Evolutionary conservation across 2,329 filamentous ascomycete genomes (phyloP).

Genomic region (Scopulariopsis brevicaulis): DNA sequence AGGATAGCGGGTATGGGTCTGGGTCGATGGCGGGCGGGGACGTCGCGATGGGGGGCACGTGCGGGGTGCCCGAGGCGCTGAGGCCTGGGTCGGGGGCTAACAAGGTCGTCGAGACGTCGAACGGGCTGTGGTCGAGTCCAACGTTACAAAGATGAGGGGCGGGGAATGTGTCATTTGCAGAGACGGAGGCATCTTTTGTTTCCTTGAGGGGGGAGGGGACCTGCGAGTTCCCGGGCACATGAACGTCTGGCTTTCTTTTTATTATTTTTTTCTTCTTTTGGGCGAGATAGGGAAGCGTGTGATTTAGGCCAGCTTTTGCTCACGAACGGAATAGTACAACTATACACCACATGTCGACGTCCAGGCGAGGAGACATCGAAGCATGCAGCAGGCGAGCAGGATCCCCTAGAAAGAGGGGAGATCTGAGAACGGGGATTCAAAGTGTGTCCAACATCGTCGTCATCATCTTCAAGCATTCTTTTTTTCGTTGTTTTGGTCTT

Average conservation of each 20-base stretch:
- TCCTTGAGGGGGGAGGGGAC: neutral
- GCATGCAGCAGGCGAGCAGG: neutral
- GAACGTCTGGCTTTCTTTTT: no score
- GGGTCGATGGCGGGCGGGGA: constrained; percentile 29
- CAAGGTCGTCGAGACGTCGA: constrained; percentile 50
- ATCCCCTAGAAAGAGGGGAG: neutral
- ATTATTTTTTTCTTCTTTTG: no score
- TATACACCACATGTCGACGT: no score
- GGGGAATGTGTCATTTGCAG: no score
- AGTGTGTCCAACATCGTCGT: neutral
- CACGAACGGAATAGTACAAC: neutral
- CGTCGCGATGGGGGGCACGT: constrained; percentile 35
- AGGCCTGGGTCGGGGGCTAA: constrained; percentile 43
- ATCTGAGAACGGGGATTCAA: neutral
- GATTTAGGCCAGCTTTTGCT: neutral
- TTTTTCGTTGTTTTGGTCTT: neutral
- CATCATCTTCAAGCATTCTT: neutral
- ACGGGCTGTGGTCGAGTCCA: constrained; percentile 45
- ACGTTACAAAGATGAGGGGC: constrained; percentile 10
- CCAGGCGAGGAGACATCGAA: neutral
- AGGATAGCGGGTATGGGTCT: constrained; percentile 33
- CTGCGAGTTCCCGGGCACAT: no score
- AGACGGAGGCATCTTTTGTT: no score
- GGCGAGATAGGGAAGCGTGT: neutral
- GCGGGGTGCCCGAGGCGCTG: constrained; percentile 35